Evolutionary conservation across 2,329 filamentous ascomycete species (phyloP).

Genomic region (Aschersonia sp.): DNA sequence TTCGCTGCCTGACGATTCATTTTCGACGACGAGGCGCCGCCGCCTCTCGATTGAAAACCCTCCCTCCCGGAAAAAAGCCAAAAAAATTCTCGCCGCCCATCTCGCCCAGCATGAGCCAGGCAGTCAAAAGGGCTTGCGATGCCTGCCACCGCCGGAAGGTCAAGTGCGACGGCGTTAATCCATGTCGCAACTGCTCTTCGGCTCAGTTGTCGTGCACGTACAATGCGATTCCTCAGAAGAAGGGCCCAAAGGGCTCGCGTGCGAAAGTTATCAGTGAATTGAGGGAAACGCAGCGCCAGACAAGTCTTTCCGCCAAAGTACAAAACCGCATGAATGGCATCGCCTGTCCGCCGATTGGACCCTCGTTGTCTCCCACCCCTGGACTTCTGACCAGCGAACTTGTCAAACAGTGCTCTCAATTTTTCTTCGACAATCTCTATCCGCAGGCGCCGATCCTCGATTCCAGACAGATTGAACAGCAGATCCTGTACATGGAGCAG

Average conservation of each 20-base stretch:
- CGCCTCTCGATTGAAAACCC: neutral
- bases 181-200: slow-evolving; percentile 55
- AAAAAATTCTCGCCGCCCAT: neutral
- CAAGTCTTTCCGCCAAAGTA: slow-evolving; percentile 45
- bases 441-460: slow-evolving; percentile 47
- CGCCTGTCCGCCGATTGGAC: slow-evolving; percentile 29
- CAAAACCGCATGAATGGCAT: slow-evolving; percentile 45
- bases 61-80: too few relatives aligned
- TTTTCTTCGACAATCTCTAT: slow-evolving; percentile 56
- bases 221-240: slow-evolving; percentile 62
- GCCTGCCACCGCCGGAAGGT: slow-evolving; percentile 63
- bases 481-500: slow-evolving; percentile 45
- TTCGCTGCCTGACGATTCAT: slow-evolving; percentile 1
- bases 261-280: slow-evolving; percentile 65
- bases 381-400: slow-evolving; percentile 46
- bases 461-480: slow-evolving; percentile 40
- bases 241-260: slow-evolving; percentile 58
- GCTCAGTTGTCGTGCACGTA: slow-evolving; percentile 57
- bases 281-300: slow-evolving; percentile 52
- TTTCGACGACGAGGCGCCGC: neutral
- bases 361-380: slow-evolving; percentile 37
- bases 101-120: slow-evolving; percentile 27
- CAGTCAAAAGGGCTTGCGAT: slow-evolving; percentile 51
- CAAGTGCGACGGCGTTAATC: slow-evolving; percentile 56
- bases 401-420: slow-evolving; percentile 50